These are phyloP conservation scores for Pichia sp. DNA, from an alignment of 1,139 yeast species.

Conservation along the genomic window DNA sequence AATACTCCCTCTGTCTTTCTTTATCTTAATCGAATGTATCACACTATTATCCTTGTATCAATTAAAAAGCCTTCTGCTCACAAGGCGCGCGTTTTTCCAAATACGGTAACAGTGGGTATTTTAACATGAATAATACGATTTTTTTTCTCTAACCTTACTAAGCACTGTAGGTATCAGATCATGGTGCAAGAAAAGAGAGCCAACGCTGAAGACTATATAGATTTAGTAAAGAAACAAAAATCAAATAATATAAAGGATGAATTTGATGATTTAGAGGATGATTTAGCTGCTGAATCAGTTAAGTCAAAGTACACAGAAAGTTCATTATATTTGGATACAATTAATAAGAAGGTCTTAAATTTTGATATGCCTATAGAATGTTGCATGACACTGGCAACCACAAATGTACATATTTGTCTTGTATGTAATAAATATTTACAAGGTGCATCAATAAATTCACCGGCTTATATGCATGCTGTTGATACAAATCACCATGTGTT, in stretches of 20 bases:
- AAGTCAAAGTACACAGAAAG: constrained; percentile 6
- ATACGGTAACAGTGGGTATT: background rate
- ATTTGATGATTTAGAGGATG: constrained; percentile 8
- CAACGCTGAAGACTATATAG: background rate
- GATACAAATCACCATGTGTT: constrained; percentile 58
- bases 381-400: constrained; percentile 51
- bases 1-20: too few species aligned
- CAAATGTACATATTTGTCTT: constrained; percentile 65
- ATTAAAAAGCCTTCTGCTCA: background rate
- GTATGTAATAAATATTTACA: constrained; percentile 68
- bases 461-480: constrained; percentile 64
- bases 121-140: background rate
- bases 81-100: background rate
- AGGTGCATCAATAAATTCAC: constrained; percentile 57
- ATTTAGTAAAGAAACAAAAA: background rate
- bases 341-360: constrained; percentile 50
- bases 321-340: constrained; percentile 43
- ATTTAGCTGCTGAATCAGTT: background rate
- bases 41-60: background rate
- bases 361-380: constrained; percentile 69
- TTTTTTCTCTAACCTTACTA: background rate
- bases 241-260: background rate
- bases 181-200: background rate
- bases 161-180: background rate
- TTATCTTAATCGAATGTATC: too few species aligned